These are phyloP conservation scores for Apiospora rasikravindrae DNA, from an alignment of 2,329 filamentous ascomycete species.

Conservation along the genomic window DNA sequence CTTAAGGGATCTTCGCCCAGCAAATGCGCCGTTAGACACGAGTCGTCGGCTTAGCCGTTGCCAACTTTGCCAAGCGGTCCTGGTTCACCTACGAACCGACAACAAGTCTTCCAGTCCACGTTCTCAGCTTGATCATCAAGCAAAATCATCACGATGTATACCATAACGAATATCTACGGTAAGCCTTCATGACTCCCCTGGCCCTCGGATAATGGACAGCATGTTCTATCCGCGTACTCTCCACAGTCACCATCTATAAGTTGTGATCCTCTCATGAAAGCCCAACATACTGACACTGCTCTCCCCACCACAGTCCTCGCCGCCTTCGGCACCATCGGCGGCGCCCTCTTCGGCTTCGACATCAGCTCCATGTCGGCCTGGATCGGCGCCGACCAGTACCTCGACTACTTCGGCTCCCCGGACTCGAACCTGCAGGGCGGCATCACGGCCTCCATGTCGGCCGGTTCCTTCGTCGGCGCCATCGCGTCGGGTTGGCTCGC, in stretches of 20 bases:
- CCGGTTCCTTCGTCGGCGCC: constrained; percentile 53
- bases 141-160: constrained; percentile 36
- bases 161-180: constrained; percentile 46
- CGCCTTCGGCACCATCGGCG: constrained; percentile 48
- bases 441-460: constrained; percentile 54
- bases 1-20: not conserved
- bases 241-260: not conserved
- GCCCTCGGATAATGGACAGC: not conserved
- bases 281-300: not conserved
- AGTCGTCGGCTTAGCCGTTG: not conserved
- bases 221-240: too few species aligned
- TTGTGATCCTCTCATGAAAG: too few species aligned
- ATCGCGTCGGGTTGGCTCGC: constrained; percentile 50
- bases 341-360: constrained; percentile 39
- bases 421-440: constrained; percentile 52
- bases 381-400: constrained; percentile 53
- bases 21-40: not conserved
- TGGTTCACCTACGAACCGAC: not conserved
- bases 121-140: not conserved
- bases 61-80: not conserved
- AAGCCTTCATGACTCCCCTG: constrained; percentile 16
- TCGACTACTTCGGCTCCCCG: constrained; percentile 54
- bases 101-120: not conserved
- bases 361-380: constrained; percentile 49
- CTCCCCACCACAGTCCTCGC: constrained; percentile 37